Percentiles rank a stretch among this genome's conserved stretches.
Conservation (phyloP, 495 filamentous ascomycete species). For the Daldinia grandis region DNA sequence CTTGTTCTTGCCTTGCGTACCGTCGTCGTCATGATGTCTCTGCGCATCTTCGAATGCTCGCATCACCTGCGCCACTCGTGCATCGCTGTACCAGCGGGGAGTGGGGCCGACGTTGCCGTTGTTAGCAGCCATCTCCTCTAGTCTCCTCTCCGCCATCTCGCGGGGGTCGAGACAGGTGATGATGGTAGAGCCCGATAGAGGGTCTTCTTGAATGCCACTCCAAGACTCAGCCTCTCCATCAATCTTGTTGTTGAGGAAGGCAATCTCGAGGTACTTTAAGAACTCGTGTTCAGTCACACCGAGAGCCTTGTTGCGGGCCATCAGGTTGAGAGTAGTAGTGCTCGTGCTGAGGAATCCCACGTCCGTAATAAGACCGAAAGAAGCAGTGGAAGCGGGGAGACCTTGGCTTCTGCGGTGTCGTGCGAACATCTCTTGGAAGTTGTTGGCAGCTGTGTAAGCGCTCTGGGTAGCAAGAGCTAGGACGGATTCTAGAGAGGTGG, state of each 20-base stretch:
- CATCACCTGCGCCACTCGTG: slow-evolving; percentile 2
- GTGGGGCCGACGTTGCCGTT: slow-evolving; percentile 1
- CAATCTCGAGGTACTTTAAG: neutral
- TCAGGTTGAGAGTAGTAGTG: neutral
- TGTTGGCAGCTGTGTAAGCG: slow-evolving; percentile 9
- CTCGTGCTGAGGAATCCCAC: slow-evolving; percentile 1
- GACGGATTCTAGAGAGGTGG: neutral
- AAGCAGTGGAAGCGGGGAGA: neutral
- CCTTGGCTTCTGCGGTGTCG: neutral
- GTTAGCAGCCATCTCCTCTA: slow-evolving; percentile 4
- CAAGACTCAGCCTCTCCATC: neutral
- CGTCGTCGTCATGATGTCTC: slow-evolving; percentile 6
- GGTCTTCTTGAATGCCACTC: slow-evolving; percentile 1
- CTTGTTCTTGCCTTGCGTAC: neutral
- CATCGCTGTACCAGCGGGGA: slow-evolving; percentile 10
- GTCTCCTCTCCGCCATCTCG: neutral
- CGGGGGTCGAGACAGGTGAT: slow-evolving; percentile 8
- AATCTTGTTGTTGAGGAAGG: slow-evolving; percentile 4
- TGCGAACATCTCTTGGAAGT: slow-evolving; percentile 9
- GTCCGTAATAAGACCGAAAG: neutral
- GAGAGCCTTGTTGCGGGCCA: neutral
- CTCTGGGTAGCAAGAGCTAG: slow-evolving; percentile 1
- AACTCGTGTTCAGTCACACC: slow-evolving; percentile 5
- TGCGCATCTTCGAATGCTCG: slow-evolving; percentile 1
- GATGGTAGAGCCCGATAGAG: slow-evolving; percentile 4